Evolutionary conservation across 306 rosid species (phyloP).

Genomic region (Corylus avellana): DNA sequence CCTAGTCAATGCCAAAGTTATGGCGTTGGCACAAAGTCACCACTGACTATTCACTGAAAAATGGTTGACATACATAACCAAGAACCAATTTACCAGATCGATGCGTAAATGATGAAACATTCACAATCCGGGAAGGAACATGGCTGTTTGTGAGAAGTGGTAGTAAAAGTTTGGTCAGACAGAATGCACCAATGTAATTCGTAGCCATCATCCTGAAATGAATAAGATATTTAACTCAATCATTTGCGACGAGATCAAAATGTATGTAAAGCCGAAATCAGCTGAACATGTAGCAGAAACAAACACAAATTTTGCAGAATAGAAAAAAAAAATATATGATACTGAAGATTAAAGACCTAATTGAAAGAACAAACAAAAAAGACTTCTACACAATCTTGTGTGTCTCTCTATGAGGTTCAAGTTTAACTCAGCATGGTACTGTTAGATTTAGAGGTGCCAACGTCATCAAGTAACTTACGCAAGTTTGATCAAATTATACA

Average conservation of each 20-base stretch:
- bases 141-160: constrained; percentile 77
- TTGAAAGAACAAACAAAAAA: constrained; percentile 15
- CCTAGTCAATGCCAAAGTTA: neutral
- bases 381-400: neutral
- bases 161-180: constrained; percentile 60
- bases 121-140: constrained; percentile 73
- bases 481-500: neutral
- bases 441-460: constrained; percentile 2
- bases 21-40: neutral
- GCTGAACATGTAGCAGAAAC: neutral
- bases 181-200: constrained; percentile 79
- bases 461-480: constrained; percentile 9
- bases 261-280: neutral
- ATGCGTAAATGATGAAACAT: constrained; percentile 87
- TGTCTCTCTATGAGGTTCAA: constrained; percentile 17
- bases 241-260: neutral
- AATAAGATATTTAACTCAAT: constrained; percentile 11
- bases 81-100: constrained; percentile 52
- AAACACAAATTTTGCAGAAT: neutral
- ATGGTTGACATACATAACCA: neutral
- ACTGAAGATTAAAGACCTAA: neutral
- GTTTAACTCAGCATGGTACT: constrained; percentile 17
- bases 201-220: constrained; percentile 74
- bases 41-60: neutral
- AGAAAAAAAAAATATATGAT: neutral